Percentiles rank a stretch among this genome's conserved stretches.
These are phyloP conservation scores for Vitis hybrid DNA, from an alignment of 177 flowering plant genomes.

Conservation along the genomic window DNA sequence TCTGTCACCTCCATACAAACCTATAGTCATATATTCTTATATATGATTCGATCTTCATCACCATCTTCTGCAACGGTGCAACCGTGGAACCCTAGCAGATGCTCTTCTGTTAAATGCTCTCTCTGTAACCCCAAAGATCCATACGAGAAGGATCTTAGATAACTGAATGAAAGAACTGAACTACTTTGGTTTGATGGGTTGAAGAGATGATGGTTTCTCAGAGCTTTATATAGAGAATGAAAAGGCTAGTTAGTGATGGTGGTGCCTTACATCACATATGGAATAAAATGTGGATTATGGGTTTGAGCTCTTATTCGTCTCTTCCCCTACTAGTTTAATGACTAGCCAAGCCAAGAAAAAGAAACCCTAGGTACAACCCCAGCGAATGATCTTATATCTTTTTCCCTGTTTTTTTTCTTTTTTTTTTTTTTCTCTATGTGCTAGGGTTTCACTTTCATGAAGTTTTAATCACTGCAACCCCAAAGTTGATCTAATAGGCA, in stretches of 20 bases:
- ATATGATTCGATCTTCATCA: neutral
- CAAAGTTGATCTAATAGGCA: too few species aligned
- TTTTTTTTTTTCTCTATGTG: neutral
- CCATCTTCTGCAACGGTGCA: neutral
- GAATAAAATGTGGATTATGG: constrained; percentile 14
- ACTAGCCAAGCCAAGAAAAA: neutral
- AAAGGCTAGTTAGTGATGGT: neutral
- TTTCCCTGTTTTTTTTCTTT: neutral
- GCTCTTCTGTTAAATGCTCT: neutral
- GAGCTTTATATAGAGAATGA: constrained; percentile 10
- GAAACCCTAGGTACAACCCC: neutral
- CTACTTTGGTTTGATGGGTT: neutral
- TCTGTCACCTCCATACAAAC: constrained; percentile 53
- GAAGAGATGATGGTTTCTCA: neutral
- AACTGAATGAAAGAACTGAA: too few species aligned
- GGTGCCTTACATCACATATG: constrained; percentile 4
- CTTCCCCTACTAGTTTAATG: neutral
- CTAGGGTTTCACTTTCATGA: neutral
- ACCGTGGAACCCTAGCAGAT: too few species aligned
- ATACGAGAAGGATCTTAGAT: neutral
- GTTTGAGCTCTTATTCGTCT: constrained; percentile 6
- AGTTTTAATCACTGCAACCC: too few species aligned
- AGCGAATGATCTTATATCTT: neutral
- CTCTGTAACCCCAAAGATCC: neutral
- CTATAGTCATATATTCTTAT: neutral